Percentiles rank a stretch among this genome's conserved stretches.
phyloP scores from a whole-genome alignment of 371 early-diverging fungal species.

The Apophysomyces elegans region DNA sequence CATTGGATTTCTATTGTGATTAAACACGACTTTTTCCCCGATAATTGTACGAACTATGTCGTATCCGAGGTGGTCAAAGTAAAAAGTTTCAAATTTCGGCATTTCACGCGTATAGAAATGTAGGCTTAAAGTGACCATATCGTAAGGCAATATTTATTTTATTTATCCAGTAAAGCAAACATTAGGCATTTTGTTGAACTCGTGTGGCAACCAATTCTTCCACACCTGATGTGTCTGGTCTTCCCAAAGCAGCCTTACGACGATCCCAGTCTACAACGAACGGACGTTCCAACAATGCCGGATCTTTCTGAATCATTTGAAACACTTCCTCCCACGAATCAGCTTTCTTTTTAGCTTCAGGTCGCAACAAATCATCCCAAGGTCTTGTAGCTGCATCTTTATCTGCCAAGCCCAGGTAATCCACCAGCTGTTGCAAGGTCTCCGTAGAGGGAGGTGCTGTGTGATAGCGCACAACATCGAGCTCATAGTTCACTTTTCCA shows the following conservation, averaged over 20 bases:
- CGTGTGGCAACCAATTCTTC: conserved; percentile 25
- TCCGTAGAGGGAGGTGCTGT: conserved; percentile 31
- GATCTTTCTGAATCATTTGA: conserved; percentile 38
- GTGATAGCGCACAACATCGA: conserved; percentile 40
- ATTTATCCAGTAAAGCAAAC: no score
- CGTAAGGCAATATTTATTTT: no score
- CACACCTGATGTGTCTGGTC: conserved; percentile 43
- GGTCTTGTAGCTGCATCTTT: conserved; percentile 21
- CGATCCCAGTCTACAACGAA: conserved; percentile 47
- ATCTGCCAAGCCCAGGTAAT: conserved; percentile 35
- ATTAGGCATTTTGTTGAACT: background rate
- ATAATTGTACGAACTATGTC: no score
- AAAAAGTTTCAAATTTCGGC: no score
- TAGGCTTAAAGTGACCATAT: no score
- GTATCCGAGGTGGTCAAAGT: no score
- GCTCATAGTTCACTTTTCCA: conserved; percentile 18
- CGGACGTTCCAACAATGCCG: conserved; percentile 45
- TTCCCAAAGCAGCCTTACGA: conserved; percentile 46
- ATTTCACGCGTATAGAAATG: no score
- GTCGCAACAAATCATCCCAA: conserved; percentile 35
- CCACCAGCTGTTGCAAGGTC: conserved; percentile 28
- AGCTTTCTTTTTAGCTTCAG: conserved; percentile 35
- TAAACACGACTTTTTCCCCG: no score
- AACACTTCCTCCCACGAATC: conserved; percentile 37
- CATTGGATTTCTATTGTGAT: no score